Conservation (phyloP, 2,329 filamentous ascomycete genomes). For the Trichoderma hamatum region DNA sequence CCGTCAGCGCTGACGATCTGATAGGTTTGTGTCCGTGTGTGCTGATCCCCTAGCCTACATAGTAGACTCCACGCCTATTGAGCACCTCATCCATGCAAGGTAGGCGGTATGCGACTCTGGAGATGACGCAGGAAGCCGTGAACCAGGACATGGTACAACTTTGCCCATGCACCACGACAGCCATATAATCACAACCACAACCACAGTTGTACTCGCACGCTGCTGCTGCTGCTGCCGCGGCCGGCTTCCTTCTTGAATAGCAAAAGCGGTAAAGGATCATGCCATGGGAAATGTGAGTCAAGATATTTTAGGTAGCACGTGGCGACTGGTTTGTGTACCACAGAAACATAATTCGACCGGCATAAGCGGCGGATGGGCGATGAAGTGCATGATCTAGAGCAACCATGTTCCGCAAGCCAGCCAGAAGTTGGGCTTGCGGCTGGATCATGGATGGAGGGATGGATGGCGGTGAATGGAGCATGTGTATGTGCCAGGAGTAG, state of each 20-base stretch:
- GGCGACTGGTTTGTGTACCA: slow-evolving; percentile 24
- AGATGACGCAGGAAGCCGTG: slow-evolving; percentile 30
- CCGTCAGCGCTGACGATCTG: neutral
- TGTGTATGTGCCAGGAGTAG: neutral
- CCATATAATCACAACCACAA: neutral
- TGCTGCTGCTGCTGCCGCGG: neutral
- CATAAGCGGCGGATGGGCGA: slow-evolving; percentile 16
- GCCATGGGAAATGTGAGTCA: slow-evolving; percentile 1
- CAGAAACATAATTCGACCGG: slow-evolving; percentile 22
- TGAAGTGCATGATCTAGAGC: slow-evolving; percentile 11
- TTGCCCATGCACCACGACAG: slow-evolving; percentile 4
- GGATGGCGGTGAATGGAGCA: neutral
- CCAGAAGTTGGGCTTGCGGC: neutral
- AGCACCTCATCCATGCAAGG: neutral
- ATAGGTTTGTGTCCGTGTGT: neutral
- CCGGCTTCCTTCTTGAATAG: neutral
- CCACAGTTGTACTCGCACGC: neutral
- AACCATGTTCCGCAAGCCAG: neutral
- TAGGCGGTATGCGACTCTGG: slow-evolving; percentile 13
- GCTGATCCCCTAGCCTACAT: neutral
- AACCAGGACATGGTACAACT: slow-evolving; percentile 16
- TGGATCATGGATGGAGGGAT: neutral
- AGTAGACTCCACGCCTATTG: neutral
- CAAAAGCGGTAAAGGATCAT: slow-evolving; percentile 22
- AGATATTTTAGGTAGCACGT: slow-evolving; percentile 20